phyloP scores from a whole-genome alignment of 257 asterid species.

The Petunia axillaris region DNA sequence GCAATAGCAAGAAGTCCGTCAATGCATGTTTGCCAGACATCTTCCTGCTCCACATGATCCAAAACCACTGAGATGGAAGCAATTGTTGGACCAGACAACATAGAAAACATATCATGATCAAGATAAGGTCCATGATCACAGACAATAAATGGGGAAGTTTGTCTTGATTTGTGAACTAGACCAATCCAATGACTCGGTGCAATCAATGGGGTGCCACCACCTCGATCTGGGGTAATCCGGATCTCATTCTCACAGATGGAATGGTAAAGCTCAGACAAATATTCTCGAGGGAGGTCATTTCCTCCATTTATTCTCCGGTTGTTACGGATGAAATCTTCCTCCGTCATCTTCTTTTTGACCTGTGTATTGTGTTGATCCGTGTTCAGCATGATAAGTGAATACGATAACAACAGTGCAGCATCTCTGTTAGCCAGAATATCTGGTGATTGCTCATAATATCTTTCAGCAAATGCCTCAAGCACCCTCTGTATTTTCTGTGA shows the following conservation, averaged over 20 bases:
- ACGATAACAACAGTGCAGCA: constrained; percentile 84
- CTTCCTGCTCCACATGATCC: constrained; percentile 83
- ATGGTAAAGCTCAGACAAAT: constrained; percentile 76
- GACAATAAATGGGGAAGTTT: constrained; percentile 62
- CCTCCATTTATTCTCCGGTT: constrained; percentile 92
- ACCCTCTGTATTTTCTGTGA: constrained; percentile 97
- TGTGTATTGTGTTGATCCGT: constrained; percentile 93
- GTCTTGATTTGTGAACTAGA: constrained; percentile 70
- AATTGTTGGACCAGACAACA: constrained; percentile 79
- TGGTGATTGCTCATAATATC: constrained; percentile 83
- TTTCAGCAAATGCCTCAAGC: constrained; percentile 91
- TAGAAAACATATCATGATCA: constrained; percentile 78
- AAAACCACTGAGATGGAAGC: constrained; percentile 93
- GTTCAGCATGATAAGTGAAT: constrained; percentile 87
- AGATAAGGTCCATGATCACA: constrained; percentile 64
- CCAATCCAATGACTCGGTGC: constrained; percentile 92
- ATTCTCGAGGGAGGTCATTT: constrained; percentile 85
- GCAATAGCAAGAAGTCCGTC: constrained; percentile 87
- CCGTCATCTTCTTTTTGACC: constrained; percentile 96
- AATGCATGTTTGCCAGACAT: constrained; percentile 65
- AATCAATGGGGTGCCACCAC: constrained; percentile 49
- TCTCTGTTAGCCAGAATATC: constrained; percentile 81
- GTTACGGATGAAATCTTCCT: constrained; percentile 90
- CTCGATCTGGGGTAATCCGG: constrained; percentile 79
- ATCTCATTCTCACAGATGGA: constrained; percentile 88